A percentile compares a stretch with the other conserved stretches of the same genome.
These are phyloP conservation scores for Purshia tridentata DNA, from an alignment of 306 rosid genomes.

Conservation along the genomic window DNA sequence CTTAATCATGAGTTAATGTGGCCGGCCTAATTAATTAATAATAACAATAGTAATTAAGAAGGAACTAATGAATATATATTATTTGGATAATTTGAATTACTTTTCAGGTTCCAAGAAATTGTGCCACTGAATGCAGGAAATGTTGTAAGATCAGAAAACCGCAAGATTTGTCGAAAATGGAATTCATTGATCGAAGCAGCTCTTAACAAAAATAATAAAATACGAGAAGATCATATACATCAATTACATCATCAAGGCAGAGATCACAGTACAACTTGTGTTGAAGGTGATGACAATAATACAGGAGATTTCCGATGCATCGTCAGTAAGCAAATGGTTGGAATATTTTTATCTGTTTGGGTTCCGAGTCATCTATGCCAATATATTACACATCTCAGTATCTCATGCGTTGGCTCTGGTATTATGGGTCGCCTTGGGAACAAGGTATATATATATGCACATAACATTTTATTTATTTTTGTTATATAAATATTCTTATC, in stretches of 20 bases:
- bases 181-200: conserved; percentile 25
- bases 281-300: no score
- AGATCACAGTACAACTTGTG: no score
- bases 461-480: not conserved
- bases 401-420: conserved; percentile 65
- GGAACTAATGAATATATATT: not conserved
- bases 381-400: conserved; percentile 53
- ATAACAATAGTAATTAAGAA: not conserved
- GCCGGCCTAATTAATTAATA: no score
- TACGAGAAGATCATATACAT: no score
- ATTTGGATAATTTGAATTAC: no score
- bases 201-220: conserved; percentile 9
- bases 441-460: conserved; percentile 46
- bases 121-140: conserved; percentile 22
- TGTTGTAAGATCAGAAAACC: conserved; percentile 11
- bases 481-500: no score
- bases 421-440: conserved; percentile 63
- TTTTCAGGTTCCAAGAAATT: conserved; percentile 22
- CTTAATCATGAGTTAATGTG: no score
- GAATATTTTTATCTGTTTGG: conserved; percentile 60
- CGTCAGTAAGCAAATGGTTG: conserved; percentile 69
- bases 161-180: conserved; percentile 14
- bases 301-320: conserved; percentile 47
- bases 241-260: no score
- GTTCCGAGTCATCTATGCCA: conserved; percentile 41